These are phyloP conservation scores for Pugionium cornutum DNA, from an alignment of 345 rosid genomes.

Conservation along the genomic window DNA sequence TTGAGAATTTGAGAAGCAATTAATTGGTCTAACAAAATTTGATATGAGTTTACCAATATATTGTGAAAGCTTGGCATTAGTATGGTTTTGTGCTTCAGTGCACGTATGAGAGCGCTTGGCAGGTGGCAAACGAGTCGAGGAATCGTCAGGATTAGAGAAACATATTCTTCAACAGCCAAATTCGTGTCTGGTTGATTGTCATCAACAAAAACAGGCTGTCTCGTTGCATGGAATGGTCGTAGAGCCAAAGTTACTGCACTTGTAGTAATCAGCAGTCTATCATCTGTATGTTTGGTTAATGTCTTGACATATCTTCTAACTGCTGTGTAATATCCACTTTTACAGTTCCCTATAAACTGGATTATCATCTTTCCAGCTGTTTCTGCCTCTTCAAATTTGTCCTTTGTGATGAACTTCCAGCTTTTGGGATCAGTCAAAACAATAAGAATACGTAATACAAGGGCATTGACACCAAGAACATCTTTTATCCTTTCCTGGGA, in stretches of 20 bases:
- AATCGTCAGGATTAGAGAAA: constrained; percentile 63
- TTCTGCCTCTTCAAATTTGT: constrained; percentile 50
- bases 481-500: constrained; percentile 46
- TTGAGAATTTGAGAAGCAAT: constrained; percentile 10
- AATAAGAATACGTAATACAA: constrained; percentile 66
- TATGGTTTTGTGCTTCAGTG: constrained; percentile 79
- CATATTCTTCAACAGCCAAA: constrained; percentile 57
- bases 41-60: constrained; percentile 67
- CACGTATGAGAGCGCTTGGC: constrained; percentile 74
- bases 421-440: constrained; percentile 71
- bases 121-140: constrained; percentile 72
- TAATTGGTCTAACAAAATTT: constrained; percentile 9
- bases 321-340: constrained; percentile 69
- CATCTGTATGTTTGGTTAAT: constrained; percentile 55
- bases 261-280: constrained; percentile 72
- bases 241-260: constrained; percentile 78
- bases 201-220: constrained; percentile 38
- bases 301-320: constrained; percentile 60
- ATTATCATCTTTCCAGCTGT: constrained; percentile 58
- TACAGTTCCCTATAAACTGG: constrained; percentile 62
- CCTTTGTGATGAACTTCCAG: constrained; percentile 57
- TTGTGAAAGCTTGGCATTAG: constrained; percentile 64
- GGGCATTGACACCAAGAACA: constrained; percentile 53
- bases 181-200: constrained; percentile 33
- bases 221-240: constrained; percentile 65